These are phyloP conservation scores for Craspedostauros australis DNA, from an alignment of 108 stramenopile species.

Conservation along the genomic window DNA sequence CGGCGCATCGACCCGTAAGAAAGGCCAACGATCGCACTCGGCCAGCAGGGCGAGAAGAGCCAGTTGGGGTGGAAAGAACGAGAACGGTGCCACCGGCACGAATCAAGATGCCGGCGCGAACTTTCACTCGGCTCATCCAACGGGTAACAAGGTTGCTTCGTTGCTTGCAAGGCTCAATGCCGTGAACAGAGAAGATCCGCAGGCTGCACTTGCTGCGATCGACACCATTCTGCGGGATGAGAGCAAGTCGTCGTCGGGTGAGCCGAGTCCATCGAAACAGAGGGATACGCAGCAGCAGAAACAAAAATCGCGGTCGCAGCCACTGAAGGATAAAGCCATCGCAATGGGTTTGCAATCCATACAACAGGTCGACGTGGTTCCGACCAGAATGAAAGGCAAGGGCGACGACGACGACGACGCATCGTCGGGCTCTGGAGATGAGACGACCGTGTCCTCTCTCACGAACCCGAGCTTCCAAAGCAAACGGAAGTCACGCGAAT, in stretches of 20 bases:
- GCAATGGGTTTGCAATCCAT: not conserved
- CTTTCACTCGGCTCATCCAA: conserved; percentile 4
- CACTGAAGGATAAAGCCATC: not conserved
- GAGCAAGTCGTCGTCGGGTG: conserved; percentile 12
- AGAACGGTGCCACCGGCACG: conserved; percentile 14
- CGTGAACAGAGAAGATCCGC: conserved; percentile 61
- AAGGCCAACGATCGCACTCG: not conserved
- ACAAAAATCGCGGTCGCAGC: not conserved
- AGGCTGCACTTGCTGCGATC: conserved; percentile 66
- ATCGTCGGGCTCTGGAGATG: conserved; percentile 28
- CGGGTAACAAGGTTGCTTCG: conserved; percentile 11
- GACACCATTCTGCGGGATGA: conserved; percentile 67
- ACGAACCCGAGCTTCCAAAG: conserved; percentile 60
- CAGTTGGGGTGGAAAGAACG: no score
- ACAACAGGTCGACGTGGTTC: not conserved
- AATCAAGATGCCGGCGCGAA: conserved; percentile 24
- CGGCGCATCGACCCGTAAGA: conserved; percentile 1
- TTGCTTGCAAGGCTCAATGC: conserved; percentile 63
- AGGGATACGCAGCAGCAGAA: not conserved
- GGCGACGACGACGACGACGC: conserved; percentile 27
- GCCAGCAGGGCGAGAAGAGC: not conserved
- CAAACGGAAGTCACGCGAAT: not conserved
- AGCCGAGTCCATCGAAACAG: not conserved
- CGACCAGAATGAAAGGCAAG: not conserved
- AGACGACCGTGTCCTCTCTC: conserved; percentile 66